phyloP scores from a whole-genome alignment of 169 alveolate genomes.

The Eimeria tenella region DNA sequence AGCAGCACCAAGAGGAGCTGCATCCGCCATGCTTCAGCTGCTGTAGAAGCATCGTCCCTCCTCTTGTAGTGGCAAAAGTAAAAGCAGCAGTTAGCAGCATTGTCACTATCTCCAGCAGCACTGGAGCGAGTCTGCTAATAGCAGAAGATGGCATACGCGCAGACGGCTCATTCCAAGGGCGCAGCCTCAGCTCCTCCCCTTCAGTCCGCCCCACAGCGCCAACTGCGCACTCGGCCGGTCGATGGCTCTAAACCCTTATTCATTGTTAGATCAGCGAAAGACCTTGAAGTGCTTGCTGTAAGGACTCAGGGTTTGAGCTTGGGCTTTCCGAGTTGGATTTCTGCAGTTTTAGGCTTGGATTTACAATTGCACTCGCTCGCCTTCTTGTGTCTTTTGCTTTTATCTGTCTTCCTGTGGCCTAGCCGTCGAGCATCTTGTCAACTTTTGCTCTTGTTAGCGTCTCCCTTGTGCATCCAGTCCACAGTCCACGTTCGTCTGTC shows the following conservation, averaged over 20 bases:
- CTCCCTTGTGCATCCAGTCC: too few relatives aligned
- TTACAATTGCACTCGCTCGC: neutral
- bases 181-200: neutral
- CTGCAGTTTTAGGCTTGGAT: neutral
- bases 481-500: too few relatives aligned
- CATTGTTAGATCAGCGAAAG: slow-evolving; percentile 25
- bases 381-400: neutral
- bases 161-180: neutral
- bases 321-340: neutral
- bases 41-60: neutral
- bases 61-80: neutral
- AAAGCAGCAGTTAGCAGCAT: neutral
- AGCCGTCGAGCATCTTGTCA: neutral
- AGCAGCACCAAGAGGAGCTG: neutral
- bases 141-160: slow-evolving; percentile 26
- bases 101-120: neutral
- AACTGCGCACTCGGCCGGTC: slow-evolving; percentile 57
- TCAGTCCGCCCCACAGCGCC: slow-evolving; percentile 37
- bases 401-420: neutral
- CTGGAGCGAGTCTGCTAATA: too few relatives aligned
- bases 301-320: slow-evolving; percentile 12
- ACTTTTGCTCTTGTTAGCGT: neutral
- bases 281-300: slow-evolving; percentile 68
- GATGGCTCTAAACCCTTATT: slow-evolving; percentile 65
- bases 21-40: neutral